These are phyloP conservation scores for Xylaria polymorpha DNA, from an alignment of 2,329 filamentous ascomycete species.

Conservation along the genomic window DNA sequence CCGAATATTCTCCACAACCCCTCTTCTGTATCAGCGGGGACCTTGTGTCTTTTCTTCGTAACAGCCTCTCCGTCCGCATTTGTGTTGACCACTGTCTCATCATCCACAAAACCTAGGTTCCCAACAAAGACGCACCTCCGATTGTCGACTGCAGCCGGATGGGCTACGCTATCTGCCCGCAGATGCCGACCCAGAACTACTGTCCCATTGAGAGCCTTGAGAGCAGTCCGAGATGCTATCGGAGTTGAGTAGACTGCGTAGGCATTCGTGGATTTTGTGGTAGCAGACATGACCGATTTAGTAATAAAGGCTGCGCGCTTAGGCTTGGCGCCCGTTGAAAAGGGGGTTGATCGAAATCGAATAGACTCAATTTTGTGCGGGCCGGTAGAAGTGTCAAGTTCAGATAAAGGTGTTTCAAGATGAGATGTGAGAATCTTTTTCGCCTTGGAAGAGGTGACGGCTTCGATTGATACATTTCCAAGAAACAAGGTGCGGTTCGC, in stretches of 20 bases:
- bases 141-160: conserved; percentile 84
- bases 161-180: conserved; percentile 89
- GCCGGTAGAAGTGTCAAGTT: conserved; percentile 58
- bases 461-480: conserved; percentile 86
- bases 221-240: conserved; percentile 79
- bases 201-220: conserved; percentile 82
- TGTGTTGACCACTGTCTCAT: conserved; percentile 78
- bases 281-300: conserved; percentile 88
- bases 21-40: conserved; percentile 89
- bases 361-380: conserved; percentile 86
- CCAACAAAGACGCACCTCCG: conserved; percentile 95
- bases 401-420: conserved; percentile 77
- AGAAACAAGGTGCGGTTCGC: conserved; percentile 91
- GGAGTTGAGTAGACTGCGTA: conserved; percentile 88
- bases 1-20: conserved; percentile 87
- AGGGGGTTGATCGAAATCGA: conserved; percentile 93
- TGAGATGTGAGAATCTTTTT: conserved; percentile 83
- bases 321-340: conserved; percentile 78
- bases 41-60: conserved; percentile 78
- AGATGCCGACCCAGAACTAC: conserved; percentile 87
- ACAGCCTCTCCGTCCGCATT: conserved; percentile 73
- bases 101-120: conserved; percentile 95
- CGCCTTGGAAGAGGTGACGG: conserved; percentile 82
- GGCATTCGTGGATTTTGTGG: conserved; percentile 92
- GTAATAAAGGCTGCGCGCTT: conserved; percentile 96